These are phyloP conservation scores for Plectosphaerella sp. DNA, from an alignment of 2,329 filamentous ascomycete genomes.

Conservation along the genomic window DNA sequence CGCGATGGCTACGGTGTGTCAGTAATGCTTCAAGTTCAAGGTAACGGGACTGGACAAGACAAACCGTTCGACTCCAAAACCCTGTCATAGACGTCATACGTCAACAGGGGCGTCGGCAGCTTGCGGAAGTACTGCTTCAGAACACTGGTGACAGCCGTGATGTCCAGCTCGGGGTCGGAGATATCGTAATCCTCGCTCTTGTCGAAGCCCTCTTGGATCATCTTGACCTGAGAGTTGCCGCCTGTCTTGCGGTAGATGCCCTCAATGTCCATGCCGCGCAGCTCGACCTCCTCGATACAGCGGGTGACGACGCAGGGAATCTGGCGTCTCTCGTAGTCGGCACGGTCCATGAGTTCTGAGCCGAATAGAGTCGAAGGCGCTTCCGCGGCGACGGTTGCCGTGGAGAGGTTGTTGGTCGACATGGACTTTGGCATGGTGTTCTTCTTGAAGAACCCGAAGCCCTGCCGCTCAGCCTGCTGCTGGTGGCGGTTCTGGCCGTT, in stretches of 20 bases:
- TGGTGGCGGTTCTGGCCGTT: constrained; percentile 22
- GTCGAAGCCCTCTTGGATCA: constrained; percentile 88
- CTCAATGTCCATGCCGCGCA: constrained; percentile 94
- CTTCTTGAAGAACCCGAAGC: constrained; percentile 69
- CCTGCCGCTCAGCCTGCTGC: constrained; percentile 42
- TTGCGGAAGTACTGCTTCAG: constrained; percentile 98
- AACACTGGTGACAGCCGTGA: constrained; percentile 91
- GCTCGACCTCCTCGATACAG: constrained; percentile 94
- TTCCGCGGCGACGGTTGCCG: constrained; percentile 39
- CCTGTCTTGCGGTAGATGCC: constrained; percentile 98
- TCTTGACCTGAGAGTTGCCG: constrained; percentile 84
- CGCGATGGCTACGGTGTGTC: constrained; percentile 50
- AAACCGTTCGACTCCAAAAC: constrained; percentile 76
- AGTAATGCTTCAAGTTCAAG: constrained; percentile 12
- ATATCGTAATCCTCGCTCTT: constrained; percentile 83
- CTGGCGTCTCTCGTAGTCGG: constrained; percentile 82
- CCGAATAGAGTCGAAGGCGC: constrained; percentile 69
- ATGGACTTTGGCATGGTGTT: constrained; percentile 47
- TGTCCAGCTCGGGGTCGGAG: constrained; percentile 88
- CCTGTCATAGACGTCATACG: constrained; percentile 86
- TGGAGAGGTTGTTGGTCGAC: constrained; percentile 35
- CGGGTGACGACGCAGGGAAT: constrained; percentile 88
- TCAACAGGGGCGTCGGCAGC: constrained; percentile 82
- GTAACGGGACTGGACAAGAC: constrained; percentile 21
- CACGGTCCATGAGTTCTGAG: constrained; percentile 79